Evolutionary conservation across 139 green algal species (phyloP).

Genomic region (Chlorella sp.): DNA sequence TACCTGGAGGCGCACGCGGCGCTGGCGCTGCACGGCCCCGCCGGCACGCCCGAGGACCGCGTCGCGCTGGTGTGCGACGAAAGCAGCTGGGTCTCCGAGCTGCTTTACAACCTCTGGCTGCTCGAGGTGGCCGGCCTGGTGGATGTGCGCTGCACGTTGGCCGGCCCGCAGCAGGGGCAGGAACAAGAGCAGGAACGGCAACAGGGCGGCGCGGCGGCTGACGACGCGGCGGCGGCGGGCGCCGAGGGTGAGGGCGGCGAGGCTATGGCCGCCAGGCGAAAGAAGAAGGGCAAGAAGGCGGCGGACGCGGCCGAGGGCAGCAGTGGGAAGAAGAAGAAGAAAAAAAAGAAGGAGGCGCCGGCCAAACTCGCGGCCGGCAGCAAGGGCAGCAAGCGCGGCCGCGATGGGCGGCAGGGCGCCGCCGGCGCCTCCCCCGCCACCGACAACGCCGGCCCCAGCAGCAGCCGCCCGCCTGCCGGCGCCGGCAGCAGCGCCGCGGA

Average conservation of each 20-base stretch:
- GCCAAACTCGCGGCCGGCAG: too few species aligned
- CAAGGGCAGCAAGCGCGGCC: too few species aligned
- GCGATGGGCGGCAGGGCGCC: too few species aligned
- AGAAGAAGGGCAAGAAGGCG: not conserved
- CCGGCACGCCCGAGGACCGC: not conserved
- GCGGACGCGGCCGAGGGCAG: too few species aligned
- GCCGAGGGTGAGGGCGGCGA: not conserved
- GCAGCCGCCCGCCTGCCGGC: too few species aligned
- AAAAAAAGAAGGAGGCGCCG: too few species aligned
- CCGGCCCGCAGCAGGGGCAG: not conserved
- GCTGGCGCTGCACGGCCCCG: not conserved
- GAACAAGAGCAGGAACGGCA: not conserved
- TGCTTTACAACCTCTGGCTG: constrained; percentile 10
- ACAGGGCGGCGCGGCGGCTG: not conserved
- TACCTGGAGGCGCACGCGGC: not conserved
- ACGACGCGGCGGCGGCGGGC: not conserved
- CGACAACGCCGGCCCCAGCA: too few species aligned
- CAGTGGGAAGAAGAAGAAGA: too few species aligned
- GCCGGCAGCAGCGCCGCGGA: too few species aligned
- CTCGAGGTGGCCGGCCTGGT: not conserved
- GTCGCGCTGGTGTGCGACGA: constrained; percentile 6
- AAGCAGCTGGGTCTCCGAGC: constrained; percentile 16
- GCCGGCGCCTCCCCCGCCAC: too few species aligned
- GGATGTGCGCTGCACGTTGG: not conserved
- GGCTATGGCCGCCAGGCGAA: not conserved